Conservation (phyloP, 1,139 yeast species). For the Blastobotrys niveus region DNA sequence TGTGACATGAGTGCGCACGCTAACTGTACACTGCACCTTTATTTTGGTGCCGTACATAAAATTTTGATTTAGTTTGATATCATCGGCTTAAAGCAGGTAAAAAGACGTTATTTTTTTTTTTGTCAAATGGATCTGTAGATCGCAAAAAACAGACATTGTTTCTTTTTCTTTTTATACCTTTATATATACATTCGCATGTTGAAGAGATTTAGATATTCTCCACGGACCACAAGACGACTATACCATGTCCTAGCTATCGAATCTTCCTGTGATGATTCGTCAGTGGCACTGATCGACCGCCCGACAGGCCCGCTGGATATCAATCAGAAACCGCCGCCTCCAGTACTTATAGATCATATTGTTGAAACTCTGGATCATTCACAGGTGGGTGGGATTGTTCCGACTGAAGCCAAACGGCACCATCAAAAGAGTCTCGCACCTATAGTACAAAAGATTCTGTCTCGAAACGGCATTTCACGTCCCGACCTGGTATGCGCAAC, state of each 20-base stretch:
- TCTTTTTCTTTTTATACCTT: too few species aligned
- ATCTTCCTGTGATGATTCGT: conserved; percentile 92
- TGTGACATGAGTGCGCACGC: too few species aligned
- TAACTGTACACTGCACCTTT: too few species aligned
- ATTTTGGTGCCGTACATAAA: too few species aligned
- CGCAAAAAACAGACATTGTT: too few species aligned
- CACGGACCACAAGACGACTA: background rate
- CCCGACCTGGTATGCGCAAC: conserved; percentile 87
- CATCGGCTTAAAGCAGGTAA: too few species aligned
- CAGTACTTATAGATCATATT: conserved; percentile 52
- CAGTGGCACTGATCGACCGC: conserved; percentile 71
- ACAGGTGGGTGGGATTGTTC: conserved; percentile 76
- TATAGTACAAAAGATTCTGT: conserved; percentile 39
- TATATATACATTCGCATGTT: too few species aligned
- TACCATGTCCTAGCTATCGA: conserved; percentile 82
- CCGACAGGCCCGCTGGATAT: conserved; percentile 14
- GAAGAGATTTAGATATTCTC: too few species aligned
- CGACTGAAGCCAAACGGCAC: conserved; percentile 76
- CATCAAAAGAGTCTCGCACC: conserved; percentile 57
- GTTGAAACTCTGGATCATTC: conserved; percentile 65
- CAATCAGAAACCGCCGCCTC: conserved; percentile 25
- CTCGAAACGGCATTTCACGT: conserved; percentile 32
- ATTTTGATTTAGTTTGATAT: too few species aligned
- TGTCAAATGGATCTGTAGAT: too few species aligned
- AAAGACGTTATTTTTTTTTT: too few species aligned